Base-by-base conservation (phyloP, 192 early-diverging fungal genomes). In the Backusella circina region DNA sequence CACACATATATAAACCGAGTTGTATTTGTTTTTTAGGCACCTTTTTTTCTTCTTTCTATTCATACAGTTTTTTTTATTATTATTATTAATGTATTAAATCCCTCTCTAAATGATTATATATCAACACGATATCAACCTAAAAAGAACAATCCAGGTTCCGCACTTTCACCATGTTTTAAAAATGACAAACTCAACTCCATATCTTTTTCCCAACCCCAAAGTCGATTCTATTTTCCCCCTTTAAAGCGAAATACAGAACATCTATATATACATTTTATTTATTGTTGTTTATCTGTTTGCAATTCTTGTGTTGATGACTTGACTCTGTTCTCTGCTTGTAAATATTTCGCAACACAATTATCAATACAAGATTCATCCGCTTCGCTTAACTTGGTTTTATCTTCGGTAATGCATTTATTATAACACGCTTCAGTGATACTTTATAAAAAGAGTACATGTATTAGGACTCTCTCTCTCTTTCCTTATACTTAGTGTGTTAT, bases 311-410 rank as follows among this genome's bases (percentile, higher is more conserved):
- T 83, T 82, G 91, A 89, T 77, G 88, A 87, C 65, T 91, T 89
- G 71, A 94, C 86, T 36, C 88, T 89, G 75, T 84, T 88, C 81
- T 92, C 92, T 74, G 94, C 91, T 71, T 93, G 90, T 84, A 95
- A 93, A 84, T 92, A 96, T 83, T 96, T 96, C 50, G 89, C 79
- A 18, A 94, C 93, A 74, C 95, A 96, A 66, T 93, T 90, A 75
- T 96, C 95, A 39, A 92, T 86, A 78, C 95, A 96, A 21, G 93
- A 92, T 5, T 90, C 88, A 85, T 95, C 95, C 68, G 92, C 90
- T 83, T 96, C 94, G 78, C 90, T 94, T 71, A 96, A 84, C 65
- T 93, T 90, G 47, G 84, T 87, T 39, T 65, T 51, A 70, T 95
- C 93, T 73, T 80, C 82, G 13, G 90, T 85, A 41, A 96, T 88